A percentile compares a stretch with the other conserved stretches of the same genome.
These are phyloP conservation scores for Talaromyces sp. DNA, from an alignment of 2,329 filamentous ascomycete genomes.

Conservation along the genomic window DNA sequence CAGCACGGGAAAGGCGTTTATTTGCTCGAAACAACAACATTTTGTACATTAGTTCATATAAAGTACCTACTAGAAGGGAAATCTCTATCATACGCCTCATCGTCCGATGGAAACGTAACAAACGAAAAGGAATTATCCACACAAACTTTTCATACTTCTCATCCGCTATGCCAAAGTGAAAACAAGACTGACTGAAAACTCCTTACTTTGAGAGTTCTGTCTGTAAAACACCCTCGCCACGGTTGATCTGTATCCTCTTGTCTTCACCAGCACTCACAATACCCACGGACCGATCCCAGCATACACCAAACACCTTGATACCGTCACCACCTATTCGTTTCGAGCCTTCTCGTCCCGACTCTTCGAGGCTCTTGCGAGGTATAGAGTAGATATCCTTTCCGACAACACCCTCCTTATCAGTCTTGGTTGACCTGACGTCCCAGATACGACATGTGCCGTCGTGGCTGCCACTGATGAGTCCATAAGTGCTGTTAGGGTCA, in stretches of 20 bases:
- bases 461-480: conserved; percentile 84
- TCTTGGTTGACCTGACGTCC: conserved; percentile 75
- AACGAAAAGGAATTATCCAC: not conserved
- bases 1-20: conserved; percentile 23
- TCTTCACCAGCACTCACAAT: conserved; percentile 93
- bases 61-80: conserved; percentile 15
- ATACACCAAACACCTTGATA: conserved; percentile 83
- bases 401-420: conserved; percentile 57
- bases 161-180: conserved; percentile 8
- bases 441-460: conserved; percentile 92
- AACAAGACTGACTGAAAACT: not conserved
- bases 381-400: conserved; percentile 77
- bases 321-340: conserved; percentile 72
- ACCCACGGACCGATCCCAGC: conserved; percentile 81
- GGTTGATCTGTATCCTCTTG: conserved; percentile 90
- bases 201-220: conserved; percentile 15
- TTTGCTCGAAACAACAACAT: conserved; percentile 1
- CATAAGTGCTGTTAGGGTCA: conserved; percentile 69
- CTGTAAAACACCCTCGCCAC: conserved; percentile 54
- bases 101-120: not conserved
- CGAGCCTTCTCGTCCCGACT: conserved; percentile 58
- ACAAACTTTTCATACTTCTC: not conserved
- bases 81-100: not conserved
- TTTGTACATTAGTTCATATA: conserved; percentile 5
- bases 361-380: conserved; percentile 68